Evolutionary conservation across 495 filamentous ascomycete species (phyloP).

Genomic region (Ramalina intermedia): DNA sequence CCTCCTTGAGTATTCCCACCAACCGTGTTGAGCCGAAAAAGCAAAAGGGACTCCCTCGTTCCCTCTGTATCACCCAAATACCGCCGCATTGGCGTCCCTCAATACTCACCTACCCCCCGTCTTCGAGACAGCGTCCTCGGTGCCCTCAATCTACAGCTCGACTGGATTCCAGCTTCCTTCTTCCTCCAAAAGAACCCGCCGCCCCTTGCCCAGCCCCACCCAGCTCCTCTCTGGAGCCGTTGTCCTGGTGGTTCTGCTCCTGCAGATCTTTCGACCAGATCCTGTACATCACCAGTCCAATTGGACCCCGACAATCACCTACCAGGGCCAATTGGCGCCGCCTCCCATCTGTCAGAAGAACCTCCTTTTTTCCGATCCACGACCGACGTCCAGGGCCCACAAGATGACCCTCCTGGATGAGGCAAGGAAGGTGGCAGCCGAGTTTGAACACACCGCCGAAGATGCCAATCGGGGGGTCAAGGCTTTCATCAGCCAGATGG

Average conservation of each 20-base stretch:
- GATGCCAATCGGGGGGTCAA: slow-evolving; percentile 65
- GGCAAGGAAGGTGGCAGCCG: slow-evolving; percentile 60
- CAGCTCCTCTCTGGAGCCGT: slow-evolving; percentile 12
- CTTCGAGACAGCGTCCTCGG: slow-evolving; percentile 10
- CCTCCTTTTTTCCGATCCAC: slow-evolving; percentile 4
- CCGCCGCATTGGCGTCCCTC: slow-evolving; percentile 16
- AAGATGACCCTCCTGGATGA: slow-evolving; percentile 50
- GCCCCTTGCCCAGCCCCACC: slow-evolving; percentile 2
- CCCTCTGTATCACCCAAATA: background rate
- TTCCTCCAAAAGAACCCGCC: slow-evolving; percentile 8
- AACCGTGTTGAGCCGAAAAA: no score
- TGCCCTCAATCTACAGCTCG: background rate
- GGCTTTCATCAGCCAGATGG: slow-evolving; percentile 75
- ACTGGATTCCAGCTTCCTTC: background rate
- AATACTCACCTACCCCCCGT: slow-evolving; percentile 8
- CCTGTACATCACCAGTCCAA: background rate
- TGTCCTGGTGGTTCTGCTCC: slow-evolving; percentile 10
- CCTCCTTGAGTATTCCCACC: no score
- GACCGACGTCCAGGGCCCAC: slow-evolving; percentile 8
- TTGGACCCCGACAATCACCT: background rate
- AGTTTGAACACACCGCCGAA: slow-evolving; percentile 75
- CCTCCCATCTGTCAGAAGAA: slow-evolving; percentile 5
- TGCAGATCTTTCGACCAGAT: slow-evolving; percentile 9
- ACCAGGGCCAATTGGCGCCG: background rate
- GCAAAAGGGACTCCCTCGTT: background rate